phyloP scores from a whole-genome alignment of 2,329 filamentous ascomycete genomes.

The Curvularia lunata region DNA sequence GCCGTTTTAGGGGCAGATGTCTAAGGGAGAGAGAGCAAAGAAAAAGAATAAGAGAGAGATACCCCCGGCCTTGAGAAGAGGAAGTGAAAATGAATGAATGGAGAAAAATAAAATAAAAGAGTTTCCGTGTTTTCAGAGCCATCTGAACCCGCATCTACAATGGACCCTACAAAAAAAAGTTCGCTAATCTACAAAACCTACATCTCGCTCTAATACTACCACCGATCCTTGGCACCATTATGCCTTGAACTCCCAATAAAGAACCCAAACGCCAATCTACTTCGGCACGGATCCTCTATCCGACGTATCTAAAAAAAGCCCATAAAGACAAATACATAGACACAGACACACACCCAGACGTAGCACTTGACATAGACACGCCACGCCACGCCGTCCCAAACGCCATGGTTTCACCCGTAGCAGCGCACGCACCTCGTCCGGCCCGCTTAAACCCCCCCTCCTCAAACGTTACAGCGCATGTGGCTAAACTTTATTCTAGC shows the following conservation, averaged over 20 bases:
- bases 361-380: no score
- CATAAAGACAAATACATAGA: no score
- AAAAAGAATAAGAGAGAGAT: not conserved
- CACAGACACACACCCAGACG: no score
- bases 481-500: not conserved
- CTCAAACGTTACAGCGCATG: not conserved
- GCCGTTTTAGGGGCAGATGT: constrained; percentile 61
- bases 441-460: not conserved
- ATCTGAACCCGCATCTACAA: not conserved
- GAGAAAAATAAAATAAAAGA: not conserved
- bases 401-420: not conserved
- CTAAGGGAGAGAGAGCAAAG: not conserved
- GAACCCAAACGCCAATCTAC: no score
- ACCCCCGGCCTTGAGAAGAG: not conserved
- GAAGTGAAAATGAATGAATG: not conserved
- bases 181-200: no score
- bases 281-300: not conserved
- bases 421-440: not conserved
- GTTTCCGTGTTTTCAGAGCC: not conserved
- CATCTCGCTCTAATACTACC: no score
- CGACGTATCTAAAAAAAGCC: not conserved
- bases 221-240: no score
- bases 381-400: not conserved
- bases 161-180: not conserved
- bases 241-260: no score